Evolutionary conservation across 768 basidiomycete species (phyloP).

Genomic region (Xanthoconium purpureum): DNA sequence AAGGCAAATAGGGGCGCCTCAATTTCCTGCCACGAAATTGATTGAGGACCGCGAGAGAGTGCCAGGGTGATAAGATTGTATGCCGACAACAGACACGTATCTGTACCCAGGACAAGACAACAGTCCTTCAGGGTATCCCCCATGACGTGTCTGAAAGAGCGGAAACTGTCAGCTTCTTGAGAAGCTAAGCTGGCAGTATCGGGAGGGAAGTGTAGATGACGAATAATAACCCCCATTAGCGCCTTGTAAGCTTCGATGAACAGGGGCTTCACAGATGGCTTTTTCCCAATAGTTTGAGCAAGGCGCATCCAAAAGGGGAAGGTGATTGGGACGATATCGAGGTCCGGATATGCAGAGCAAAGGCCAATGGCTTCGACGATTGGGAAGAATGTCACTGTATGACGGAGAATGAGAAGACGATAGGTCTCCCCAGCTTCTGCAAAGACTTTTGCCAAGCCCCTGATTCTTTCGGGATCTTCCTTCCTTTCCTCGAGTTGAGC

Average conservation of each 20-base stretch:
- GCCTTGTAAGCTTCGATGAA: slow-evolving; percentile 80
- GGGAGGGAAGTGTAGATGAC: slow-evolving; percentile 86
- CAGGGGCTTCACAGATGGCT: slow-evolving; percentile 63
- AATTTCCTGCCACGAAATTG: slow-evolving; percentile 88
- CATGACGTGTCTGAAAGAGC: slow-evolving; percentile 95
- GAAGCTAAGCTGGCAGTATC: slow-evolving; percentile 62
- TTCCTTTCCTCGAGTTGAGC: slow-evolving; percentile 54
- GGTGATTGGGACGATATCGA: slow-evolving; percentile 96
- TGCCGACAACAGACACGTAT: slow-evolving; percentile 75
- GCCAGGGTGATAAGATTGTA: slow-evolving; percentile 78
- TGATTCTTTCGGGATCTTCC: slow-evolving; percentile 85
- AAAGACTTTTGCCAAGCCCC: slow-evolving; percentile 87
- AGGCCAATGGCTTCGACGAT: slow-evolving; percentile 92
- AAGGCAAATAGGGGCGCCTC: slow-evolving; percentile 97
- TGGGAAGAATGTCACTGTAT: slow-evolving; percentile 90
- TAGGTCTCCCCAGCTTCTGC: slow-evolving; percentile 98
- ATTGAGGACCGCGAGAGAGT: slow-evolving; percentile 55
- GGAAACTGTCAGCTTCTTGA: slow-evolving; percentile 92
- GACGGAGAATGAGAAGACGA: slow-evolving; percentile 80
- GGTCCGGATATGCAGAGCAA: slow-evolving; percentile 88
- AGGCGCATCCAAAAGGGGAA: slow-evolving; percentile 99
- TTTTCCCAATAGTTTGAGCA: slow-evolving; percentile 84
- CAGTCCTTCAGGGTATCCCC: slow-evolving; percentile 99
- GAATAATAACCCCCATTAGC: slow-evolving; percentile 83
- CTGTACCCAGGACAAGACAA: slow-evolving; percentile 87